A percentile compares a stretch with the other conserved stretches of the same genome.
These are phyloP conservation scores for Metarhizium humberi DNA, from an alignment of 2,329 filamentous ascomycete species.

Conservation along the genomic window DNA sequence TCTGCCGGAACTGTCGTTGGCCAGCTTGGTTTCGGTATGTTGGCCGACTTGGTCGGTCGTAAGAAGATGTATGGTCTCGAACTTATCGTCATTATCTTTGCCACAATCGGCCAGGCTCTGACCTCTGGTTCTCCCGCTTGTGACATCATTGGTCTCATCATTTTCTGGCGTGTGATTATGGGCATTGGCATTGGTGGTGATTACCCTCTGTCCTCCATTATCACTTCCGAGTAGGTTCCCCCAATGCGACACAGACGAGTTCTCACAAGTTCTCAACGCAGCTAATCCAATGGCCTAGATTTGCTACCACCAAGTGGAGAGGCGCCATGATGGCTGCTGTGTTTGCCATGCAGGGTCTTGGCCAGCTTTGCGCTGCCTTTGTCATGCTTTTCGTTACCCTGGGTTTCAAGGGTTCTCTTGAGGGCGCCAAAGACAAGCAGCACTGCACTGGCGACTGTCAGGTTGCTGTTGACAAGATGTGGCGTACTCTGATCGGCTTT, in stretches of 20 bases:
- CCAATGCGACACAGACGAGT: not conserved
- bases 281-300: slow-evolving; percentile 13
- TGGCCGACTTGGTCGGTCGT: slow-evolving; percentile 69
- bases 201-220: slow-evolving; percentile 74
- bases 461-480: slow-evolving; percentile 69
- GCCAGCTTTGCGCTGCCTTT: slow-evolving; percentile 67
- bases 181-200: slow-evolving; percentile 40
- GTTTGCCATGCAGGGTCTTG: slow-evolving; percentile 81
- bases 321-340: slow-evolving; percentile 83
- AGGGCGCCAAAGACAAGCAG: slow-evolving; percentile 37
- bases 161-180: slow-evolving; percentile 78
- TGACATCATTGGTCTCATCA: slow-evolving; percentile 55
- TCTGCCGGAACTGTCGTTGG: slow-evolving; percentile 77
- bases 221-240: slow-evolving; percentile 61
- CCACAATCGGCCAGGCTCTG: slow-evolving; percentile 63
- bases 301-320: slow-evolving; percentile 76
- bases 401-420: slow-evolving; percentile 58
- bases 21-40: slow-evolving; percentile 68
- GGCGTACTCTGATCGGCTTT: slow-evolving; percentile 72
- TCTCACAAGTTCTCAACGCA: not conserved
- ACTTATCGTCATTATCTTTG: slow-evolving; percentile 71
- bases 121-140: slow-evolving; percentile 54
- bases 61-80: slow-evolving; percentile 68
- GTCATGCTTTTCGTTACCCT: slow-evolving; percentile 66
- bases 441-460: slow-evolving; percentile 39